A percentile compares a stretch with the other conserved stretches of the same genome.
These are phyloP conservation scores for Ophiostoma sp. DNA, from an alignment of 2,329 filamentous ascomycete genomes.

Conservation along the genomic window DNA sequence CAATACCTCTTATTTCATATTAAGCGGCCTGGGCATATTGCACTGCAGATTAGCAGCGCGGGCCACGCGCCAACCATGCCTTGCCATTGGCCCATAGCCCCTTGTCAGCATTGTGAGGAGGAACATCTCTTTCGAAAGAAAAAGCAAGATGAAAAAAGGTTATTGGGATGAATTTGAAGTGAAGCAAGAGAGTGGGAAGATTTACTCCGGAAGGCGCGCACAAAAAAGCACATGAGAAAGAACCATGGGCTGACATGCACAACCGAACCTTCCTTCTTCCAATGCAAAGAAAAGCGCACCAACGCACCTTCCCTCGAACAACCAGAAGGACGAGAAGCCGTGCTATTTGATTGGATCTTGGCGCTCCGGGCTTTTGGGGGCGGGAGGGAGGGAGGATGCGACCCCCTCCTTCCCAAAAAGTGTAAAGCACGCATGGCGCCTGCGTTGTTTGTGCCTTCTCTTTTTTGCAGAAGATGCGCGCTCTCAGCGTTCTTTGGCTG, in stretches of 20 bases:
- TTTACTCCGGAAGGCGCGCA: neutral
- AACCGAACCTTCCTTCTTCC: neutral
- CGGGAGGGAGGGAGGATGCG: neutral
- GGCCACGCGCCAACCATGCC: neutral
- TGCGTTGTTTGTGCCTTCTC: neutral
- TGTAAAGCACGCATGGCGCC: neutral
- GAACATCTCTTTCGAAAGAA: neutral
- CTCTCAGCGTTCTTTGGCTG: neutral
- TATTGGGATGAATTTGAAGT: neutral
- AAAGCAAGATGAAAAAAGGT: neutral
- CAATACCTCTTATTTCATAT: neutral
- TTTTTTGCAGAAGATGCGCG: neutral
- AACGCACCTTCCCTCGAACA: neutral
- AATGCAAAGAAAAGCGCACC: neutral
- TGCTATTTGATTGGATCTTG: neutral
- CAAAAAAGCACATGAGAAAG: neutral
- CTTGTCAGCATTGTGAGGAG: neutral
- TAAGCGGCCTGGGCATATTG: slow-evolving; percentile 1
- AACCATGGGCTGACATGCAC: neutral
- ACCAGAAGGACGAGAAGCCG: neutral
- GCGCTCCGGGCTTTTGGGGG: neutral
- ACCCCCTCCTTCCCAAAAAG: neutral
- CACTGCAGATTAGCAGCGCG: neutral
- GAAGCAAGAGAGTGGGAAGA: neutral
- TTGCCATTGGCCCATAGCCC: neutral